Base-by-base conservation (phyloP, 108 stramenopile genomes). In the Pelagomonas calceolata region DNA sequence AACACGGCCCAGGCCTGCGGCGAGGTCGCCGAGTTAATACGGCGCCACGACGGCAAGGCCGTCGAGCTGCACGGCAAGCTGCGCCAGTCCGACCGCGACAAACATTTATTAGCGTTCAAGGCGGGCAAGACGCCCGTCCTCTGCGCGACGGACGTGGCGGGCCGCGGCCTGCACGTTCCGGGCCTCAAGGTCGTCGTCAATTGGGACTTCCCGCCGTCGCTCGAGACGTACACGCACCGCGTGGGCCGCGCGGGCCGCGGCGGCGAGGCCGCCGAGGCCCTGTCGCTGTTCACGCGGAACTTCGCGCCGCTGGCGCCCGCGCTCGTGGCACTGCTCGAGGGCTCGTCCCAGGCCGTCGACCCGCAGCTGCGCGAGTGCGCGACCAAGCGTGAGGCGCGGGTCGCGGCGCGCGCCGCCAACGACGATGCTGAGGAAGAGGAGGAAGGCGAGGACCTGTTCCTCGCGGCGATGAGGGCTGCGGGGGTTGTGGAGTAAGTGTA, bases 121-220 rank as follows among this genome's bases (percentile, higher is more conserved):
- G 86, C 91, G 4, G 94, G 51, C 51, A 60, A 60, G 51, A 60
- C 51, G 51, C 89, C 93, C 75, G 96, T 98, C 18, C 84, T 99
- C 72, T 95, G 98, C 30, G 99, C 99, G 0, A 99, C 99, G 0
- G 99, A 99, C 81, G 99, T 99, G 26, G 99, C 99, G 35, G 96
- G 97, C 32, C 85, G 99, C 45, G 99, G 99, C 34, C 94, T 98
- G 75, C 96, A 99, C 81, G 96, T 99, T 75, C 81, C 91, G 63
- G 89, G 94, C 68, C 96, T 98, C 34, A 94, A 97, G 73, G 85
- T 96, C 69, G 96, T 99, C 36, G 83, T 98, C 65, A 92, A 96
- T 72, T 85, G 92, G 63, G 85, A 94, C 46, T 74, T 74, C 73
- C 73, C 73, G 14, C 30, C 68, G 16, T 9, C 0, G 18, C 34